A percentile compares a stretch with the other conserved stretches of the same genome.
phyloP scores from a whole-genome alignment of 2,329 filamentous ascomycete genomes.

The Gremmenia infestans region DNA sequence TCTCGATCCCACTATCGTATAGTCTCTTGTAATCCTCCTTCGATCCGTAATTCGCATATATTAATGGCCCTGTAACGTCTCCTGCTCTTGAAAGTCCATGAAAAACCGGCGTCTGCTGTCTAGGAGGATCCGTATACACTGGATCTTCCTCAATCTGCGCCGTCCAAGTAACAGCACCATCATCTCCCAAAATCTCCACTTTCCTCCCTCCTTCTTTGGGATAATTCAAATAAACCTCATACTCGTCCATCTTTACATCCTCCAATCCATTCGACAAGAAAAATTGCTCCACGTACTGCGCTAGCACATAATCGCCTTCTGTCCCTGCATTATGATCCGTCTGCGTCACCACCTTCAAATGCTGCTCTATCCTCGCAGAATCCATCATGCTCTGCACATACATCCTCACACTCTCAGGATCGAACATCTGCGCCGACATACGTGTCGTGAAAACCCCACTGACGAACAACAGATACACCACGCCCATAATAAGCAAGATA shows the following conservation, averaged over 20 bases:
- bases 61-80: constrained; percentile 76
- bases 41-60: constrained; percentile 91
- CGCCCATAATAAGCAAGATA: constrained; percentile 66
- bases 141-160: constrained; percentile 79
- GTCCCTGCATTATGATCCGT: constrained; percentile 94
- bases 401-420: constrained; percentile 73
- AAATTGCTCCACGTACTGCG: constrained; percentile 74
- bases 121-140: constrained; percentile 56
- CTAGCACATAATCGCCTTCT: constrained; percentile 82
- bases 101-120: constrained; percentile 71
- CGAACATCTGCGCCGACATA: constrained; percentile 67
- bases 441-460: constrained; percentile 74
- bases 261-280: constrained; percentile 72
- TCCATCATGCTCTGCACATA: constrained; percentile 73
- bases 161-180: constrained; percentile 64
- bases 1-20: constrained; percentile 63
- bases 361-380: constrained; percentile 62
- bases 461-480: constrained; percentile 81
- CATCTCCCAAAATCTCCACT: constrained; percentile 71
- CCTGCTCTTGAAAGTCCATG: constrained; percentile 86
- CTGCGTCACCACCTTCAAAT: constrained; percentile 70
- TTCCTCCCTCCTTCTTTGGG: constrained; percentile 70
- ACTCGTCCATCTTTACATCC: constrained; percentile 70
- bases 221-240: constrained; percentile 89
- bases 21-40: constrained; percentile 75